A percentile compares a stretch with the other conserved stretches of the same genome.
phyloP scores from a whole-genome alignment of 768 basidiomycete species.

The Hirschioporus abietinus region DNA sequence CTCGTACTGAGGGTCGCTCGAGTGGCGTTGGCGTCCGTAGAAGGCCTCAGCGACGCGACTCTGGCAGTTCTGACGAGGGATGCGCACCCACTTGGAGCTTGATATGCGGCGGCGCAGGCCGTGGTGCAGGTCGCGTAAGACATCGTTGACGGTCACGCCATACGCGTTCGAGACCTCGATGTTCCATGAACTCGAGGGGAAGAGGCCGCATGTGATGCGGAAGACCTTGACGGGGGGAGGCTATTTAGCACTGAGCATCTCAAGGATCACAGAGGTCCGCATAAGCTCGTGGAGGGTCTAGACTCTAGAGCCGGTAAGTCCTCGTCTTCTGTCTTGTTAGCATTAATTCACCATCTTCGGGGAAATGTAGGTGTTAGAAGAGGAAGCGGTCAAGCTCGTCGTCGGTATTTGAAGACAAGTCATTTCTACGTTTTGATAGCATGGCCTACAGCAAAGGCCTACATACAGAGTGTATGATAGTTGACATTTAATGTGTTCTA shows the following conservation, averaged over 20 bases:
- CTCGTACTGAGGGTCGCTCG: neutral
- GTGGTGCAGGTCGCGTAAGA: constrained; percentile 24
- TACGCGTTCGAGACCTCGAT: constrained; percentile 34
- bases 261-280: constrained; percentile 82
- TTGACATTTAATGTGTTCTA: constrained; percentile 44
- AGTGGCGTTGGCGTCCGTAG: neutral
- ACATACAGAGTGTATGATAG: constrained; percentile 78
- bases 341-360: neutral
- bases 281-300: constrained; percentile 85
- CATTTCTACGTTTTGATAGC: constrained; percentile 92
- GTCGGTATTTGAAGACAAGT: constrained; percentile 84
- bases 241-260: constrained; percentile 92
- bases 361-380: constrained; percentile 72
- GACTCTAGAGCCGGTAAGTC: constrained; percentile 82
- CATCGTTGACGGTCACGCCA: constrained; percentile 48
- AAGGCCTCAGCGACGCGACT: constrained; percentile 1
- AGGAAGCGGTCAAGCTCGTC: constrained; percentile 80
- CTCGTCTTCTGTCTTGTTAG: neutral
- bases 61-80: neutral
- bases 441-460: constrained; percentile 89
- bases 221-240: constrained; percentile 36
- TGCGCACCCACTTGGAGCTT: neutral
- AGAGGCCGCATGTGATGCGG: constrained; percentile 40
- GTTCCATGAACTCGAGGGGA: constrained; percentile 35
- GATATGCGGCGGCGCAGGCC: constrained; percentile 1